Evolutionary conservation across 2,329 filamentous ascomycete genomes (phyloP), one percentile per base, ranked within the genome.

Genomic region (Samsoniella hepiali): DNA sequence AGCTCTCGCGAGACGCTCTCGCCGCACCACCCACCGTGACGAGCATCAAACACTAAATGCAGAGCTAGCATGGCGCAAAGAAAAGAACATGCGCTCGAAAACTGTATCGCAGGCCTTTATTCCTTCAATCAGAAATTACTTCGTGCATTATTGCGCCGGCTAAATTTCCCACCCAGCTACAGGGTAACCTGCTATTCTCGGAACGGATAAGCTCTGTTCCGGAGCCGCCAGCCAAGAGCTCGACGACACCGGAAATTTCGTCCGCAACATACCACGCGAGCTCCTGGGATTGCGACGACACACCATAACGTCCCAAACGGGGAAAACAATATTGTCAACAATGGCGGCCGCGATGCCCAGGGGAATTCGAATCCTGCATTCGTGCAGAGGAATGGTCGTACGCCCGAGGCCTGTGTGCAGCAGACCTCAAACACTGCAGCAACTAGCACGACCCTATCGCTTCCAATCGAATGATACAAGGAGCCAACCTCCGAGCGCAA

Each of bases 381-480:
- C 70, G 67, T 75, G 74, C 63, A 72, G 72, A 70, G 68, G 70
- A 68, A 68, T 76, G 57, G 71, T 71, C 15, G 27, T 42, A 10
- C 60, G 53, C 7, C 1, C 53, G 32, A 47, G 5, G 53, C 44
- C 34, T 7, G 42, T 29, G 8, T 63, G 53, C 45, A 51, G 27
- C 36, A 49, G 53, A 27, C 44, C 60, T 8, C 60, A 57, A 29
- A 36, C 36, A 29, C 17, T 57, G 10, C 27, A 40, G n/a, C 47
- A 42, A 34, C 32, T 63, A 29, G 36, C 54, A 29, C 60, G 54
- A 34, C 36, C 34, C 10, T 42, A 57, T 38, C 69, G 70, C 67
- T 68, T 69, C 63, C 74, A 76, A 65, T 72, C 75, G 55, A 74
- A 70, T 66, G 74, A 77, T 68, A 69, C 69, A 64, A 71, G 69